These are phyloP conservation scores for Cyclanthera cordifolia DNA, from an alignment of 306 rosid species.

Conservation along the genomic window DNA sequence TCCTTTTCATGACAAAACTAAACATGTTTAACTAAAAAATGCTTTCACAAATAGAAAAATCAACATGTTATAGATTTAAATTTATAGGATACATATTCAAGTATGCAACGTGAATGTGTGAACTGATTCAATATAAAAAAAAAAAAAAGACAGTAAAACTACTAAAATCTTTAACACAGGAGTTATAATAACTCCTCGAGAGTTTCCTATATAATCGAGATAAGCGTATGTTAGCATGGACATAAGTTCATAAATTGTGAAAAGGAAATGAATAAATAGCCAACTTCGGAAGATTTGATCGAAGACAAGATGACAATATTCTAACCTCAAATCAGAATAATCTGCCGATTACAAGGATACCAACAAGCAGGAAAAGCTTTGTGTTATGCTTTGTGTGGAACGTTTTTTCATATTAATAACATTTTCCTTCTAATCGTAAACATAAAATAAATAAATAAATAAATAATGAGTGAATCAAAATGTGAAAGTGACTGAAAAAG, in stretches of 20 bases:
- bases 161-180: too few species aligned
- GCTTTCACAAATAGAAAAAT: background rate
- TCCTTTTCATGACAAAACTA: constrained; percentile 6
- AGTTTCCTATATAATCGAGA: too few species aligned
- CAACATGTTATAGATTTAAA: too few species aligned
- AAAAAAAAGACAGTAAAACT: too few species aligned
- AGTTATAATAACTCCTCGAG: too few species aligned
- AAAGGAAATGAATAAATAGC: background rate
- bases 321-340: background rate
- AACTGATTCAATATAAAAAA: too few species aligned
- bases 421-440: background rate
- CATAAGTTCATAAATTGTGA: background rate
- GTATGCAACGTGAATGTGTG: too few species aligned
- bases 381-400: background rate
- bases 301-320: background rate
- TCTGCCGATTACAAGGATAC: constrained; percentile 6
- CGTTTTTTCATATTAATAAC: constrained; percentile 1
- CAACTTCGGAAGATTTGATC: background rate
- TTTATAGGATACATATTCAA: too few species aligned
- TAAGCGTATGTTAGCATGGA: too few species aligned
- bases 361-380: background rate
- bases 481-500: constrained; percentile 9
- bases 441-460: too few species aligned
- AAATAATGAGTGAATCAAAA: background rate
- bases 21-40: background rate